Evolutionary conservation across 257 asterid genomes (phyloP).

Genomic region (Apocynum venetum): DNA sequence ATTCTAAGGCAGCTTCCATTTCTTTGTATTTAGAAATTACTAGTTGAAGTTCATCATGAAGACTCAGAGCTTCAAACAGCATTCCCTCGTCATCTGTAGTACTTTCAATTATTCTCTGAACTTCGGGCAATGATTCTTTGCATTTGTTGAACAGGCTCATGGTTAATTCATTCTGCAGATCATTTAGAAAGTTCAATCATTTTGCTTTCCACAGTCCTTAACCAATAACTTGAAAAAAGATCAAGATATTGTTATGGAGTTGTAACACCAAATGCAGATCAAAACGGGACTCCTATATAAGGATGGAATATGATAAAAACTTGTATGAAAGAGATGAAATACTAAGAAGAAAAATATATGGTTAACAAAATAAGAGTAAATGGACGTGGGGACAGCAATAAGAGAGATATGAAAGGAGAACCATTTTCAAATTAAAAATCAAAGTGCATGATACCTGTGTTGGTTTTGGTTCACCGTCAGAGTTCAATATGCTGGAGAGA

Average conservation of each 20-base stretch:
- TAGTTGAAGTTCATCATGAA: slow-evolving; percentile 77
- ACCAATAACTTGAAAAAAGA: background rate
- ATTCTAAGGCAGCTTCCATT: slow-evolving; percentile 43
- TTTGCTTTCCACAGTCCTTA: background rate
- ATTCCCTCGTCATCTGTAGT: slow-evolving; percentile 75
- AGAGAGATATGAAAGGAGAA: background rate
- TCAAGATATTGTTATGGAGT: background rate
- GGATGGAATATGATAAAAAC: background rate
- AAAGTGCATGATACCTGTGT: slow-evolving; percentile 43
- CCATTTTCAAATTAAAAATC: background rate
- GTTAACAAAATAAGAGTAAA: background rate
- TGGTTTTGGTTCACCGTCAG: slow-evolving; percentile 61
- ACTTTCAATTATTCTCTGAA: slow-evolving; percentile 68
- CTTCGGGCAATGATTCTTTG: slow-evolving; percentile 59
- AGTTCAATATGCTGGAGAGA: slow-evolving; percentile 74
- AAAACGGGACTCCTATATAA: background rate
- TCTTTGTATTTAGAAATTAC: slow-evolving; percentile 52
- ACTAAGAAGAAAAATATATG: background rate
- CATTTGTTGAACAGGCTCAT: slow-evolving; percentile 68
- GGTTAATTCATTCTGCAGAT: slow-evolving; percentile 71
- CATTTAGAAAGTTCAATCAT: background rate
- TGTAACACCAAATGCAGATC: background rate
- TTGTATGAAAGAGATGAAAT: background rate
- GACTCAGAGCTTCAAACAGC: slow-evolving; percentile 82
- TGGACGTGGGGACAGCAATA: background rate